Conservation (phyloP, 2,329 filamentous ascomycete genomes). For the Cephalotrichum gorgonifer region DNA sequence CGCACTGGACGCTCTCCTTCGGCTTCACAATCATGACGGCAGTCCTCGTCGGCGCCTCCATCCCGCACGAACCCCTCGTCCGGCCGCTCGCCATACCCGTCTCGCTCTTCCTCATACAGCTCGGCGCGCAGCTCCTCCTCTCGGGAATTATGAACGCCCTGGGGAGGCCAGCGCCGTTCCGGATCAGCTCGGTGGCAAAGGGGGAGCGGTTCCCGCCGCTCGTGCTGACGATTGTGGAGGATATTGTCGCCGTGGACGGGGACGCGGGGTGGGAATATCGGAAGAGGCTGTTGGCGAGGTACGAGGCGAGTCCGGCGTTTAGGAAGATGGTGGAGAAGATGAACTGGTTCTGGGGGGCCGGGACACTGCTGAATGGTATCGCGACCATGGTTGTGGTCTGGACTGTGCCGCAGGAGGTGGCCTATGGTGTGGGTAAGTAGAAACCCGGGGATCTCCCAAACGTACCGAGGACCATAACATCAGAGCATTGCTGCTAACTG, state of each 20-base stretch:
- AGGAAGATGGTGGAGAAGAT: constrained; percentile 27
- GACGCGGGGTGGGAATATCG: constrained; percentile 36
- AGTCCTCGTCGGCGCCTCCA: constrained; percentile 38
- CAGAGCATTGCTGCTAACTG: not conserved
- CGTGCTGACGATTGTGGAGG: constrained; percentile 56
- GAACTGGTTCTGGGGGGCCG: constrained; percentile 30
- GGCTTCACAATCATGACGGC: constrained; percentile 39
- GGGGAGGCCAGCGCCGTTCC: constrained; percentile 12
- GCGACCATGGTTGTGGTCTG: constrained; percentile 7
- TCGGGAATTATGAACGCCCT: constrained; percentile 22
- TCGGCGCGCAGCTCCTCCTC: constrained; percentile 29
- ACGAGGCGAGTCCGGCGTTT: constrained; percentile 29
- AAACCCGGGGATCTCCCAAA: not conserved
- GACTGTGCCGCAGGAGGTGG: constrained; percentile 8
- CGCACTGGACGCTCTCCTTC: constrained; percentile 33
- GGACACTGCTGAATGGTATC: constrained; percentile 23
- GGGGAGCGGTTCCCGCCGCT: constrained; percentile 49
- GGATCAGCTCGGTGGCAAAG: constrained; percentile 53
- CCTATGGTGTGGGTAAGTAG: constrained; percentile 6
- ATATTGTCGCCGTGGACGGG: constrained; percentile 57
- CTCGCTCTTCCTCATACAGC: constrained; percentile 36
- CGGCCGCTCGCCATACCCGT: constrained; percentile 40
- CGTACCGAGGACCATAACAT: too few relatives aligned
- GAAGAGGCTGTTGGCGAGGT: constrained; percentile 29
- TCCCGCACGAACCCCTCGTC: constrained; percentile 37